phyloP scores from a whole-genome alignment of 768 basidiomycete genomes.

The Obba rivulosa region DNA sequence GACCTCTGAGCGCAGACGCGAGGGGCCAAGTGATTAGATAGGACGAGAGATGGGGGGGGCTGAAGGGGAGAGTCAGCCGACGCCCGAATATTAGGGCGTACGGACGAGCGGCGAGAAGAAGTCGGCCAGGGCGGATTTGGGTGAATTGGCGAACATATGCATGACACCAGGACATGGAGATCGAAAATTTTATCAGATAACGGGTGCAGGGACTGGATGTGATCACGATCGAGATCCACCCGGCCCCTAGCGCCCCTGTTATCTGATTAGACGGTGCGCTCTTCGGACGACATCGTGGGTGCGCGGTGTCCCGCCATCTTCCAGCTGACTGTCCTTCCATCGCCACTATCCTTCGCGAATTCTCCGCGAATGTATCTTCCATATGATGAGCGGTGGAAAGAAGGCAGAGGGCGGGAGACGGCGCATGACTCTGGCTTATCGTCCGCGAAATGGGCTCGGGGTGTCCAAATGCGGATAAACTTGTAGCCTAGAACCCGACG shows the following conservation, averaged over 20 bases:
- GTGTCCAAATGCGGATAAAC: too few relatives aligned
- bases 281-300: too few relatives aligned
- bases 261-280: slow-evolving; percentile 8
- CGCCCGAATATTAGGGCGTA: too few relatives aligned
- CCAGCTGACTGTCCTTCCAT: too few relatives aligned
- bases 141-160: too few relatives aligned
- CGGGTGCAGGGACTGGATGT: not conserved
- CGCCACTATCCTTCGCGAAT: too few relatives aligned
- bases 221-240: slow-evolving; percentile 4
- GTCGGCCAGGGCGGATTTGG: not conserved
- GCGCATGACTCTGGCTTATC: too few relatives aligned
- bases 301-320: too few relatives aligned
- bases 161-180: not conserved
- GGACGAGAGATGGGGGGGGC: not conserved
- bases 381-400: too few relatives aligned
- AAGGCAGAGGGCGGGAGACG: too few relatives aligned
- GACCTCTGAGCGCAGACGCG: slow-evolving; percentile 4
- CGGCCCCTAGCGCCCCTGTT: slow-evolving; percentile 6
- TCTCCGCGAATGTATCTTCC: too few relatives aligned
- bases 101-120: not conserved
- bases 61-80: not conserved
- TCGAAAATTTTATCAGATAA: slow-evolving; percentile 18
- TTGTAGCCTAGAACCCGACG: not conserved
- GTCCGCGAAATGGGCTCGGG: too few relatives aligned
- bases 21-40: not conserved